Evolutionary conservation across 2,329 filamentous ascomycete genomes (phyloP), one percentile per base, ranked within the genome.

Genomic region (Paradendryphiella salina): DNA sequence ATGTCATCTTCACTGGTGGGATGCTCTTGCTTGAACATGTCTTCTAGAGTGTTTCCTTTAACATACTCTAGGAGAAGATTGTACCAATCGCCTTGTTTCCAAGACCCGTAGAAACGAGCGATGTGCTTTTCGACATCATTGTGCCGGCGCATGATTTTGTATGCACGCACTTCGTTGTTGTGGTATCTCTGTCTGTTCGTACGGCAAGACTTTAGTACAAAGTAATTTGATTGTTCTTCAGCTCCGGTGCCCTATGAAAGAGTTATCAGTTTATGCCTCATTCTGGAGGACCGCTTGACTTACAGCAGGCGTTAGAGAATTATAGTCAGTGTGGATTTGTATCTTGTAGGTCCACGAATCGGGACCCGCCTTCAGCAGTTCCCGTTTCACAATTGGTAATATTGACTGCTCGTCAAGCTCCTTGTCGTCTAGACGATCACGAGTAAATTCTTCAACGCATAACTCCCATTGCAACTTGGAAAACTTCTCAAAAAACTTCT

Each of bases 61-160:
- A 66, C 72, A 35, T 60, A 72, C 43, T 76, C 74, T 4, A 75
- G 57, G 2, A 76, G 50, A 4, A 76, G 65, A 21, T 74, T 67
- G 34, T 61, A 67, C 3, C 48, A 65, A 0, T 44, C 23, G 0
- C 45, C 41, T 8, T 66, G 56, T 14, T 8, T 33, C 50, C 56
- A 67, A 4, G 55, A 60, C 1, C 63, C 61, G 21, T 62, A 53
- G 29, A 62, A 64, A 1, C 26, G 41, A 0, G 50, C 50, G 4
- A 60, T 50, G 9, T 52, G 44, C 5, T 33, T 11, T n/a, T 17
- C 14, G 7, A 56, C 15, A 10, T 54, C 48, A 3, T 45, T 13
- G 9, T 55, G 26, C 4, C 50, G 26, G 3, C 23, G 32, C 7
- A 59, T 18, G 5, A 28, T 14, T 6, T 43, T 48, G 37, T 58